Conservation (phyloP, 2,329 filamentous ascomycete genomes). For the Fusarium metavorans region DNA sequence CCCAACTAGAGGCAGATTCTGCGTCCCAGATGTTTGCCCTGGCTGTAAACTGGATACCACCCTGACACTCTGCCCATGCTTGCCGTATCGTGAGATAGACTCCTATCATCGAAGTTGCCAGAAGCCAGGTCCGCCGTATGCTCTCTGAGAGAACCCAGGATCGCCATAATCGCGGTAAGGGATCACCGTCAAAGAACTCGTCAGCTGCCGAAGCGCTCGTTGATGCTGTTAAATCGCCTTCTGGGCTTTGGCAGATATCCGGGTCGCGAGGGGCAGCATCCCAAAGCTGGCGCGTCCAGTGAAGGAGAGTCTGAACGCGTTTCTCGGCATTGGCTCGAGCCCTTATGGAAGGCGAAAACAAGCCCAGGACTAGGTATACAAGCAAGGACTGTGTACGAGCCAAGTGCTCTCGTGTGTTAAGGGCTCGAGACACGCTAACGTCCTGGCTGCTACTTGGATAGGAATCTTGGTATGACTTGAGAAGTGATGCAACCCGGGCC, state of each 20-base stretch:
- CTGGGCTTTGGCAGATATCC: background rate
- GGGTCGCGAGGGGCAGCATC: background rate
- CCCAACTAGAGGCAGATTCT: background rate
- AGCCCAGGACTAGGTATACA: slow-evolving; percentile 4
- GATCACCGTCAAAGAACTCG: slow-evolving; percentile 13
- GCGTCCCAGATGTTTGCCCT: background rate
- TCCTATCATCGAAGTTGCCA: slow-evolving; percentile 12
- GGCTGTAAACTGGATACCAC: slow-evolving; percentile 8
- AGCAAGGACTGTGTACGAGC: slow-evolving; percentile 1
- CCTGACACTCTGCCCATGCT: slow-evolving; percentile 4
- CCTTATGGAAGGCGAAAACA: slow-evolving; percentile 12
- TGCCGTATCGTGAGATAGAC: slow-evolving; percentile 9
- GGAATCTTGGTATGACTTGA: background rate
- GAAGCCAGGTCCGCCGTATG: slow-evolving; percentile 15
- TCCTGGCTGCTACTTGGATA: background rate
- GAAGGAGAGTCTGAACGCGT: slow-evolving; percentile 3
- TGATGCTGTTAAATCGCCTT: background rate
- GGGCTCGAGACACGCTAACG: background rate
- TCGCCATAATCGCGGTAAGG: slow-evolving; percentile 12
- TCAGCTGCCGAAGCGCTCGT: background rate
- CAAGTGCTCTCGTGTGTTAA: background rate
- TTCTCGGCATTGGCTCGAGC: slow-evolving; percentile 14
- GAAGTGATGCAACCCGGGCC: background rate
- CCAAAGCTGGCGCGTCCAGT: slow-evolving; percentile 13
- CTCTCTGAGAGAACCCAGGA: slow-evolving; percentile 18